These are phyloP conservation scores for Beauveria sp. DNA, from an alignment of 2,329 filamentous ascomycete species.

Conservation along the genomic window DNA sequence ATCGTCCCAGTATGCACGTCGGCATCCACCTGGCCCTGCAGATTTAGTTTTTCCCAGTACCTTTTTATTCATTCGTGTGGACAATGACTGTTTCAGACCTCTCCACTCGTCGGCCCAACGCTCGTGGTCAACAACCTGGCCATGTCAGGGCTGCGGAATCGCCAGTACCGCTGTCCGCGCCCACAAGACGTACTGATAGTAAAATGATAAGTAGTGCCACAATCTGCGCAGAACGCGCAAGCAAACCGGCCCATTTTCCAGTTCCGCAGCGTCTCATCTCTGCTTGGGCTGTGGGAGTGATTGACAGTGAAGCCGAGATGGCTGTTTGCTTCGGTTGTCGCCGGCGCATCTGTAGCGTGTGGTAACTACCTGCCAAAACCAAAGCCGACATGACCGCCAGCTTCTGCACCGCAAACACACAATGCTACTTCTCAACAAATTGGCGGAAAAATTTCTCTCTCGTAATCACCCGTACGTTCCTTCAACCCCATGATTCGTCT, in stretches of 20 bases:
- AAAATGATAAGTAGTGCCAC: not conserved
- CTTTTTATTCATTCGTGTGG: not conserved
- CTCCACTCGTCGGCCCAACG: not conserved
- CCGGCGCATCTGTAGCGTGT: not conserved
- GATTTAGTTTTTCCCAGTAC: not conserved
- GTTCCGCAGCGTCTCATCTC: not conserved
- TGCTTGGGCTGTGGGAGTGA: not conserved
- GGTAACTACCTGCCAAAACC: not conserved
- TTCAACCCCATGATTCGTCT: not conserved
- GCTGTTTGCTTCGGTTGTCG: slow-evolving; percentile 4
- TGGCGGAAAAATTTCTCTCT: not conserved
- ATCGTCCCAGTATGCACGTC: too few species aligned
- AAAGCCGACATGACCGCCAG: too few species aligned
- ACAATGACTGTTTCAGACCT: slow-evolving; percentile 3
- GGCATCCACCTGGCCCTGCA: not conserved
- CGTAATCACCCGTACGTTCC: not conserved
- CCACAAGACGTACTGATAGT: not conserved
- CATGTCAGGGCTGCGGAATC: not conserved
- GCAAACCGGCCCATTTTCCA: not conserved
- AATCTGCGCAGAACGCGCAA: not conserved
- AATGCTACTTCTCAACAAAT: not conserved
- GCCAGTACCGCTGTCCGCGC: not conserved
- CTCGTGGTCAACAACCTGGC: not conserved
- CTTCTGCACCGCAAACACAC: not conserved
- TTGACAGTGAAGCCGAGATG: not conserved